Evolutionary conservation across 2,329 filamentous ascomycete species (phyloP).

Genomic region (Verticillium tricorpus): DNA sequence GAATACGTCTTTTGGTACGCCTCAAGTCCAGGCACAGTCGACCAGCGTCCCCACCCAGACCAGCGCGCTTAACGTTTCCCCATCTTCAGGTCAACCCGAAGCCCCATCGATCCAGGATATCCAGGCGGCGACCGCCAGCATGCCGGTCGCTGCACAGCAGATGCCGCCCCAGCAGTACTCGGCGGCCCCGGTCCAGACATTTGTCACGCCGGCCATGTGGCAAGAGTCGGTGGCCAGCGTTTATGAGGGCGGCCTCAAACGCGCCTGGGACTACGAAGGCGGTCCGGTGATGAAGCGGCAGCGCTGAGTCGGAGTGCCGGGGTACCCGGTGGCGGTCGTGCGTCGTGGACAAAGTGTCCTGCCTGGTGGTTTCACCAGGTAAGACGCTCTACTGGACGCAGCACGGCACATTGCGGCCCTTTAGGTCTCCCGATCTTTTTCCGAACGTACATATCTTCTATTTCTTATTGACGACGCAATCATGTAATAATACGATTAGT

Average conservation of each 20-base stretch:
- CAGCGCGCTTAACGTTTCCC: slow-evolving; percentile 47
- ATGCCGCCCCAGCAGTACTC: slow-evolving; percentile 48
- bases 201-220: slow-evolving; percentile 70
- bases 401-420: neutral
- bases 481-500: neutral
- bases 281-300: slow-evolving; percentile 20
- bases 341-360: neutral
- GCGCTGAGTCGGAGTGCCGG: slow-evolving; percentile 6
- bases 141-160: slow-evolving; percentile 40
- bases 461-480: neutral
- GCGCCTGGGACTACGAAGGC: slow-evolving; percentile 54
- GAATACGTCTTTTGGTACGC: slow-evolving; percentile 88
- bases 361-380: too few relatives aligned
- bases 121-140: slow-evolving; percentile 38
- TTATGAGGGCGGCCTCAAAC: slow-evolving; percentile 61
- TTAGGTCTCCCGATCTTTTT: neutral
- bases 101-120: slow-evolving; percentile 50
- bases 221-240: slow-evolving; percentile 67
- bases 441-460: neutral
- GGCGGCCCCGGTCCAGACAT: slow-evolving; percentile 48
- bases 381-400: neutral
- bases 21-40: slow-evolving; percentile 40
- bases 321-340: slow-evolving; percentile 8
- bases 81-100: slow-evolving; percentile 50
- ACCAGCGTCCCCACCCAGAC: slow-evolving; percentile 38